Evolutionary conservation across 345 rosid species (phyloP), one percentile per base, ranked within the genome.

Genomic region (Iberis pinnata): DNA sequence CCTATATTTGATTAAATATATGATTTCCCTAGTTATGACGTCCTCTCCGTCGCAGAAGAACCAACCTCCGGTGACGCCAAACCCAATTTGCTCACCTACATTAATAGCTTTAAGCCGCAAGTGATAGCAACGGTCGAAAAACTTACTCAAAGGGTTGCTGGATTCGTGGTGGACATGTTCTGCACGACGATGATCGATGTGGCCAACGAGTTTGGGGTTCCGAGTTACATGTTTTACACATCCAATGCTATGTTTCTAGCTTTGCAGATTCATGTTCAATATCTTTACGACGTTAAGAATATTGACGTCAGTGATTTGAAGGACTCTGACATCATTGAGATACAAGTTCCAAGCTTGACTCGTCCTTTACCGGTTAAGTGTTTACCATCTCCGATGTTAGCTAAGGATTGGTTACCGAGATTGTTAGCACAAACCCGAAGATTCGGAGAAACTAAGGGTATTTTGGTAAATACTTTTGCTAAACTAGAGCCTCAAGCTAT

Each of bases 111-210:
- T 32, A 76, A 63, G 16, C 63, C 65, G 41, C 71, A 38, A 12
- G 71, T 78, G 24, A 68, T n/a, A 25, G 58, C 72, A 18, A 75
- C 61, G 2, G 58, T 58, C 7, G 24, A 68, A 7, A 26, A 67
- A 12, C 63, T 67, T 7, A 16, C 39, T 7, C 8, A 4, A 7
- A 29, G 12, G 18, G 36, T 83, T 1, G 81, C 70, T 2, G 82
- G 82, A 2, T 48, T 83, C 11, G 69, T 80, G 12, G 22, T 78
- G 0, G 92, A 75, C 64, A 55, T 84, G 83, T 75, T 70, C 13
- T 81, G 78, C 62, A 70, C 69, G 0, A 9, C 65, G 4, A 62
- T 77, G 75, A 66, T 73, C 1, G 81, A 77, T 1, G 67, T 81
- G 0, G 85, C 84, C 0, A 36, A 65, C 20, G 78, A 80, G 22